Evolutionary conservation across 148 eudicot genomes (phyloP).

Genomic region (Camellia japonica): DNA sequence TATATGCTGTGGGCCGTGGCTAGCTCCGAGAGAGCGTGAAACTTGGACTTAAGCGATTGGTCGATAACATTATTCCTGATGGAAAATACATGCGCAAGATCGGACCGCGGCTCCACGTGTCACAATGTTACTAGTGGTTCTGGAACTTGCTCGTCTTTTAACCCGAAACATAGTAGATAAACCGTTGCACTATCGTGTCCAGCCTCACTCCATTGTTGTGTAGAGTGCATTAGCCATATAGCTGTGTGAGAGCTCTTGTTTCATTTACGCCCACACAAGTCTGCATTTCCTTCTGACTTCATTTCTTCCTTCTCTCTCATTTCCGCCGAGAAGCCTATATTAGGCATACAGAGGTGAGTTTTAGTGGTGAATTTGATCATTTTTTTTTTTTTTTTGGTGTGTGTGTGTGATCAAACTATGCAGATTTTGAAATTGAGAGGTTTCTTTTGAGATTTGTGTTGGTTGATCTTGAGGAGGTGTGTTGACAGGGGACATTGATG

Average conservation of each 20-base stretch:
- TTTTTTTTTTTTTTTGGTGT: background rate
- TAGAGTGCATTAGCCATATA: background rate
- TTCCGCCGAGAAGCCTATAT: no score
- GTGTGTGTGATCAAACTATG: background rate
- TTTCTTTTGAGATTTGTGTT: background rate
- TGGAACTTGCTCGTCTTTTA: slow-evolving; percentile 12
- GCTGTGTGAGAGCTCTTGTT: no score
- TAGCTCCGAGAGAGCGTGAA: no score
- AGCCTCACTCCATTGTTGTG: background rate
- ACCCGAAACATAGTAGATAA: slow-evolving; percentile 20
- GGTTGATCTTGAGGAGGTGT: background rate
- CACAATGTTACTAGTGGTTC: background rate
- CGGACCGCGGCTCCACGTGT: slow-evolving; percentile 19
- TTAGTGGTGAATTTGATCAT: background rate
- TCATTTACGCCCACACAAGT: slow-evolving; percentile 11
- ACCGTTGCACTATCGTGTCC: background rate
- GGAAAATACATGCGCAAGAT: background rate
- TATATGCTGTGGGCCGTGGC: no score
- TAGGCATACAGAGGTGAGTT: slow-evolving; percentile 3
- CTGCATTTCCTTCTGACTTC: slow-evolving; percentile 7
- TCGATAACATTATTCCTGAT: no score
- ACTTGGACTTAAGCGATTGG: no score
- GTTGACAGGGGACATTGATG: background rate
- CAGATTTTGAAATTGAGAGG: background rate
- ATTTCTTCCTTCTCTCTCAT: no score